phyloP scores from a whole-genome alignment of 805 yeast species.

The Jamesozyma lodderae region DNA sequence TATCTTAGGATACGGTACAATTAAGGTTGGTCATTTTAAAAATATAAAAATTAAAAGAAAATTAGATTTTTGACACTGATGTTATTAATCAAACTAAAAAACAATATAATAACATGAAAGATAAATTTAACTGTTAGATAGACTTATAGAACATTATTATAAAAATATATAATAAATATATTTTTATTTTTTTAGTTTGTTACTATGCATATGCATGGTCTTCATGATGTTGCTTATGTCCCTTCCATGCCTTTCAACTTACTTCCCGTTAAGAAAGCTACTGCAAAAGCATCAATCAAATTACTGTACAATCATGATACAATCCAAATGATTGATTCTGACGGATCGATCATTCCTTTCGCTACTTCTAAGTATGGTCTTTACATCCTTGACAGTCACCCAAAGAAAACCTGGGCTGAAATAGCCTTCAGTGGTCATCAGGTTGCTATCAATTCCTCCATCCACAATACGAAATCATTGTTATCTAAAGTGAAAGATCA shows the following conservation, averaged over 20 bases:
- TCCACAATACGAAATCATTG: not conserved
- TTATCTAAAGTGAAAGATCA: not conserved
- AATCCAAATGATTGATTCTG: not conserved
- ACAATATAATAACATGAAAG: too few relatives aligned
- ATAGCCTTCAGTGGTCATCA: not conserved
- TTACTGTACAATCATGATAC: not conserved
- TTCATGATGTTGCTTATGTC: conserved; percentile 3
- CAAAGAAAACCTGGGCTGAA: not conserved
- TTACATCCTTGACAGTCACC: not conserved
- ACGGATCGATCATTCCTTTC: not conserved
- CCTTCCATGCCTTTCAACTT: conserved; percentile 3
- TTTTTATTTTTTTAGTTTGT: too few relatives aligned
- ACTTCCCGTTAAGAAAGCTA: conserved; percentile 2
- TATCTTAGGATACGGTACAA: conserved; percentile 4
- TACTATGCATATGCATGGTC: too few relatives aligned
- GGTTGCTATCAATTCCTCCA: not conserved
- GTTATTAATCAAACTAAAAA: too few relatives aligned
- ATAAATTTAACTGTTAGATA: too few relatives aligned
- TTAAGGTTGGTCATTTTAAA: not conserved
- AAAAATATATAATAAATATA: too few relatives aligned
- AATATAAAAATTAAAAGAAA: too few relatives aligned
- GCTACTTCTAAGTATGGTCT: conserved; percentile 28
- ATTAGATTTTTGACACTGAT: too few relatives aligned
- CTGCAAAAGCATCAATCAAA: not conserved
- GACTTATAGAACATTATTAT: too few relatives aligned